A percentile compares a stretch with the other conserved stretches of the same genome.
Evolutionary conservation across 208 protist genomes (phyloP).

Genomic region (Naegleria gruberi): DNA sequence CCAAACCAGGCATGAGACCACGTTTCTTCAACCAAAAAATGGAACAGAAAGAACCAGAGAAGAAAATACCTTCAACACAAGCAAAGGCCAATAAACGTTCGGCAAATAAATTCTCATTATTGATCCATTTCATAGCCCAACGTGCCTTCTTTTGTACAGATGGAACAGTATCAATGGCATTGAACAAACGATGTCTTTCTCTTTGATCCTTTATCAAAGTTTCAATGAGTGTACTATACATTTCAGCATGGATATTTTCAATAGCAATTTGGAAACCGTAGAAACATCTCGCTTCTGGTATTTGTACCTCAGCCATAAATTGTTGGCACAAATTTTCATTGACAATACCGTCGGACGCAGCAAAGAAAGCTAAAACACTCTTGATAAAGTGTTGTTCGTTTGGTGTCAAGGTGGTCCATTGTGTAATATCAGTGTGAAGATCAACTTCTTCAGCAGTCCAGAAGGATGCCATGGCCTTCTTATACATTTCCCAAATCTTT

Average conservation of each 20-base stretch:
- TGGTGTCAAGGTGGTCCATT: slow-evolving; percentile 87
- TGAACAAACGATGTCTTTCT: slow-evolving; percentile 86
- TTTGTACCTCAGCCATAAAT: slow-evolving; percentile 95
- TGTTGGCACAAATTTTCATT: slow-evolving; percentile 91
- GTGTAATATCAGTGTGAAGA: slow-evolving; percentile 77
- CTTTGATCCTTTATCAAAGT: slow-evolving; percentile 88
- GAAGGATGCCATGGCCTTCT: slow-evolving; percentile 88
- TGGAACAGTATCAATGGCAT: slow-evolving; percentile 91
- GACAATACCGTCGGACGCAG: slow-evolving; percentile 96
- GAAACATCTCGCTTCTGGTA: slow-evolving; percentile 94
- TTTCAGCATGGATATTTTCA: slow-evolving; percentile 97
- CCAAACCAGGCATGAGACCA: slow-evolving; percentile 96
- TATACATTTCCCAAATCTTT: slow-evolving; percentile 98
- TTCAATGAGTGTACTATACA: slow-evolving; percentile 80
- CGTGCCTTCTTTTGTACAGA: slow-evolving; percentile 95
- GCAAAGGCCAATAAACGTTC: slow-evolving; percentile 95
- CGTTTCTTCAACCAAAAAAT: slow-evolving; percentile 99
- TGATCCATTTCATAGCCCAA: slow-evolving; percentile 84
- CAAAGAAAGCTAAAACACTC: slow-evolving; percentile 97
- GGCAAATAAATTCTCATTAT: slow-evolving; percentile 66
- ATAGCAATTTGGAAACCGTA: slow-evolving; percentile 99
- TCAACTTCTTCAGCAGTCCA: slow-evolving; percentile 98
- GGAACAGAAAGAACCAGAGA: slow-evolving; percentile 94
- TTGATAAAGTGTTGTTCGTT: slow-evolving; percentile 96
- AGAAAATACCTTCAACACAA: slow-evolving; percentile 98